Percentiles rank a stretch among this genome's conserved stretches.
These are phyloP conservation scores for Cymbopogon flexuosus DNA, from an alignment of 202 grass and related monocot species.

Conservation along the genomic window DNA sequence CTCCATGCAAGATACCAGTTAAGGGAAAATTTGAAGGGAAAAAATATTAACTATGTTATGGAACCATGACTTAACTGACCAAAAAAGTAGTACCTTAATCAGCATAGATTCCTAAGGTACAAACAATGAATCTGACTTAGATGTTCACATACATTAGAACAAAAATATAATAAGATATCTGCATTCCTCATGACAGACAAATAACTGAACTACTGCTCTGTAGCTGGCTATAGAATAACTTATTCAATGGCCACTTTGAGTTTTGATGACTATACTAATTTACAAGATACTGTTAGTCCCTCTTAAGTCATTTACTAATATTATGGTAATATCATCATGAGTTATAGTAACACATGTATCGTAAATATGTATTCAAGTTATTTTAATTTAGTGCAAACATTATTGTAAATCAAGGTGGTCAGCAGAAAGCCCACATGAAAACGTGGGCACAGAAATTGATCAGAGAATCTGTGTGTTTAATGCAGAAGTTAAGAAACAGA, in stretches of 20 bases:
- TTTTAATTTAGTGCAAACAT: background rate
- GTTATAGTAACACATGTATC: background rate
- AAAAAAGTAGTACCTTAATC: slow-evolving; percentile 22
- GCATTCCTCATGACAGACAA: background rate
- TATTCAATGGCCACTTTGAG: background rate
- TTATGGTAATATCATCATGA: background rate
- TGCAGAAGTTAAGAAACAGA: slow-evolving; percentile 18
- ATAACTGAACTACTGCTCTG: background rate
- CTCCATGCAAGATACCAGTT: too few relatives aligned
- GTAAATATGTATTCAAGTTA: background rate
- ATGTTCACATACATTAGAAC: background rate
- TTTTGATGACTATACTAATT: background rate
- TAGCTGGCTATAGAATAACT: background rate
- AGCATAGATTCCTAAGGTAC: slow-evolving; percentile 24
- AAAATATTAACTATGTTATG: too few relatives aligned
- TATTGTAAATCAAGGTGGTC: background rate
- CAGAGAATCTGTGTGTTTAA: too few relatives aligned
- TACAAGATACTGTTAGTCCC: background rate
- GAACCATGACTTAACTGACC: too few relatives aligned
- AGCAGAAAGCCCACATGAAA: background rate
- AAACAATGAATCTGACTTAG: background rate
- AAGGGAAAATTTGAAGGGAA: too few relatives aligned
- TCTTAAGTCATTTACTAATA: background rate
- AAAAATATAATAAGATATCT: background rate
- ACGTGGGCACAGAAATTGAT: background rate